These are phyloP conservation scores for Lizonia empirigonia DNA, from an alignment of 2,329 filamentous ascomycete species.

Conservation along the genomic window DNA sequence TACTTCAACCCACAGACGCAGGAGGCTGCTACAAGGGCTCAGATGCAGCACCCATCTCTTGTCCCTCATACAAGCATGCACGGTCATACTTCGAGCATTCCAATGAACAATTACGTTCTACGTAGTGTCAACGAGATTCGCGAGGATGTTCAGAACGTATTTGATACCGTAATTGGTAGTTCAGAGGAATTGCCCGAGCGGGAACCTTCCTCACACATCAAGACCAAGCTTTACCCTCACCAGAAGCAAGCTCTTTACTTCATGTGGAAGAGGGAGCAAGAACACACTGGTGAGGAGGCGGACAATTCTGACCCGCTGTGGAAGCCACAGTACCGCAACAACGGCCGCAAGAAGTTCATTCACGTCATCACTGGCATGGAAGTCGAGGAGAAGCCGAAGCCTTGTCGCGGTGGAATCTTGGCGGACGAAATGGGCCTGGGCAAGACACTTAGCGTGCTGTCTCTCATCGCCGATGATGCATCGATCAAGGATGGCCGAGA, in stretches of 20 bases:
- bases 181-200: conserved; percentile 74
- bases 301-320: conserved; percentile 76
- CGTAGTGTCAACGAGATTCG: conserved; percentile 76
- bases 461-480: conserved; percentile 66
- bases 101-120: conserved; percentile 24
- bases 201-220: conserved; percentile 69
- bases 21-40: conserved; percentile 19
- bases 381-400: conserved; percentile 39
- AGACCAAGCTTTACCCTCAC: conserved; percentile 73
- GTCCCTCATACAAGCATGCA: conserved; percentile 8
- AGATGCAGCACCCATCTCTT: conserved; percentile 24
- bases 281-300: conserved; percentile 63
- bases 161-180: conserved; percentile 78
- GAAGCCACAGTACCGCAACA: conserved; percentile 65
- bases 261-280: conserved; percentile 78
- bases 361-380: conserved; percentile 80
- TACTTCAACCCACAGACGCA: conserved; percentile 75
- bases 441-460: conserved; percentile 75
- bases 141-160: conserved; percentile 82
- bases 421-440: conserved; percentile 60
- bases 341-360: conserved; percentile 68
- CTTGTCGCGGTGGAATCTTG: conserved; percentile 53
- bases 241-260: conserved; percentile 91
- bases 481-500: conserved; percentile 66
- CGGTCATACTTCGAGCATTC: conserved; percentile 14